Evolutionary conservation across 1,284 basidiomycete species (phyloP), one percentile per base, ranked within the genome.

Genomic region (Leccinum ponderosum): DNA sequence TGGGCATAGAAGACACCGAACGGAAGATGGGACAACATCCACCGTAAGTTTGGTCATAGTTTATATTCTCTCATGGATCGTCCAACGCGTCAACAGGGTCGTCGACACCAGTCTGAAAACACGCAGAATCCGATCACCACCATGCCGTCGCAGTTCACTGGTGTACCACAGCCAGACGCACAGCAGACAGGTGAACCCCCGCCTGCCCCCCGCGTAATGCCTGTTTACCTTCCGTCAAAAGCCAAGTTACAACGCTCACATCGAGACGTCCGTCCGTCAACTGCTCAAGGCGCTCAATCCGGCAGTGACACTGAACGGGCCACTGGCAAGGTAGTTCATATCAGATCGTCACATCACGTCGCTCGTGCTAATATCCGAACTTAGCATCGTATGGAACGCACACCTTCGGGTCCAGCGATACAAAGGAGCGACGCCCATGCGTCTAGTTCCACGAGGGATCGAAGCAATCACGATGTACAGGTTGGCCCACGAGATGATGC

Each of bases 211-310:
- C 73, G 73, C 53, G 73, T 75, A 63, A 73, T 75, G 65, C 73
- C 73, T 64, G 73, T 77, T 63, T 66, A 76, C 64, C 75, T 75
- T 60, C 75, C 75, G 33, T 61, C 65, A 56, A 77, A 76, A 75
- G 66, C 60, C 52, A 76, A 77, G 64, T 60, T 69, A 61, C 69
- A 71, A 22, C 75, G 70, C 39, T 66, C 69, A 14, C 62, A 74
- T 20, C 72, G 73, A 57, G 75, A 76, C 4, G 60, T 27, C 39
- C 73, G 73, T 44, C 55, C 65, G 33, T 65, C 69, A 4, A 61
- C 62, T 14, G 54, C 64, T 8, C 73, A 75, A 56, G 74, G 72
- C 2, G 72, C 64, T 57, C 75, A 75, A 54, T 76, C 75, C 4
- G 64, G 74, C 27, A 76, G 75, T 55, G 75, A 74, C 47, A 66